Evolutionary conservation across 352 stramenopile genomes (phyloP), one percentile per base, ranked within the genome.

Genomic region (Elongisporangium anandrum): DNA sequence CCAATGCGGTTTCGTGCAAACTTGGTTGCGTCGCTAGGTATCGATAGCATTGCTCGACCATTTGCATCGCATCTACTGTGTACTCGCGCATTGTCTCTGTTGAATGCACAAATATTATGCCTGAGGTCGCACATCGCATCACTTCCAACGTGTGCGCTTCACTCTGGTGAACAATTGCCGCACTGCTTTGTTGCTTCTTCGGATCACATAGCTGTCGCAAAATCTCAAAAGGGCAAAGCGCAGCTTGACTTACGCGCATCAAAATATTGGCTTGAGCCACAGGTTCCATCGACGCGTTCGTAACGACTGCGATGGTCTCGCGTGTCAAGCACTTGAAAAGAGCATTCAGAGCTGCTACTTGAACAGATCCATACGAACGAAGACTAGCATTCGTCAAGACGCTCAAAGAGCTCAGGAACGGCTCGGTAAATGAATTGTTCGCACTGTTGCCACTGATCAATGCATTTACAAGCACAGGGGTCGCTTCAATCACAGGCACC

Each of bases 61-160:
- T 59, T 15, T 58, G 59, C 13, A 79, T 34, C 6, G 75, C 77
- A 51, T 69, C 56, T 16, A 84, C 60, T 19, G 81, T 70, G 7
- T 60, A 63, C 51, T 52, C 52, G 3, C 75, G 71, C 15, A 70
- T 64, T 56, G 69, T 60, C 59, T 73, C 64, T 3, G 71, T 84
- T 9, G 70, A 77, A 50, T 87, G 77, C 4, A 87, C 53, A 57
- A 85, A 59, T 39, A 85, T 70, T 53, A 87, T 78, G 19, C 73
- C 73, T 24, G 38, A 61, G 5, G 73, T 88, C 63, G 78, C 73
- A 23, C 75, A 68, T 21, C 72, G 58, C 19, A 81, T 41, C 12
- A 85, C 63, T 54, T 81, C 70, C 26, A 63, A 48, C 54, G 85
- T 59, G 17, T 77, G 60, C 9, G 66, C 68, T 12, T 66, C 58